Conservation (phyloP, 306 rosid genomes). For the Prinsepia uniflora region DNA sequence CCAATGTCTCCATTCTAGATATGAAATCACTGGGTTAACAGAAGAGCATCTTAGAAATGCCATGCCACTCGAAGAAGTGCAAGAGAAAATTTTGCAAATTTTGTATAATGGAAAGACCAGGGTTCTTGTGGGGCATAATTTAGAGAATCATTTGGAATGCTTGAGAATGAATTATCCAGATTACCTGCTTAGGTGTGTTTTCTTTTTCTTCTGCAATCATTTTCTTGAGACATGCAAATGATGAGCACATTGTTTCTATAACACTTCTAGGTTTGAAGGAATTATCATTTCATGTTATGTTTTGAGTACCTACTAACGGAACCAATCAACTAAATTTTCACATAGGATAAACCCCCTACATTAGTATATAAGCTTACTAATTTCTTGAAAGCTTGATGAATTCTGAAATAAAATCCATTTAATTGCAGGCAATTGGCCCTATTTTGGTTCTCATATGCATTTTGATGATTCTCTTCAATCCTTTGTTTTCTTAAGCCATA, state of each 20-base stretch:
- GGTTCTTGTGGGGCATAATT: slow-evolving; percentile 81
- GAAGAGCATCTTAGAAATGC: slow-evolving; percentile 70
- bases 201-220: not conserved
- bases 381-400: not conserved
- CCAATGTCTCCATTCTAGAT: slow-evolving; percentile 53
- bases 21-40: slow-evolving; percentile 65
- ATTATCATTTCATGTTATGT: not conserved
- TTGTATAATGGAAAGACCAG: slow-evolving; percentile 67
- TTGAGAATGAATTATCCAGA: slow-evolving; percentile 60
- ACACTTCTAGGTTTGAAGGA: slow-evolving; percentile 1
- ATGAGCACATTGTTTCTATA: not conserved
- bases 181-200: slow-evolving; percentile 62
- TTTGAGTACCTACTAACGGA: not conserved
- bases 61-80: slow-evolving; percentile 61
- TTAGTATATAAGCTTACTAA: no score
- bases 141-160: slow-evolving; percentile 73
- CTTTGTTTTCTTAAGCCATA: not conserved
- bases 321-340: not conserved
- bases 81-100: slow-evolving; percentile 55
- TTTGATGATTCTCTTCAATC: not conserved
- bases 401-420: not conserved
- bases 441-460: not conserved
- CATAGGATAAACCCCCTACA: not conserved
- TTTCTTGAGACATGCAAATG: not conserved
- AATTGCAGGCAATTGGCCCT: not conserved